Evolutionary conservation across 2,329 filamentous ascomycete genomes (phyloP).

Genomic region (Fusarium citri): DNA sequence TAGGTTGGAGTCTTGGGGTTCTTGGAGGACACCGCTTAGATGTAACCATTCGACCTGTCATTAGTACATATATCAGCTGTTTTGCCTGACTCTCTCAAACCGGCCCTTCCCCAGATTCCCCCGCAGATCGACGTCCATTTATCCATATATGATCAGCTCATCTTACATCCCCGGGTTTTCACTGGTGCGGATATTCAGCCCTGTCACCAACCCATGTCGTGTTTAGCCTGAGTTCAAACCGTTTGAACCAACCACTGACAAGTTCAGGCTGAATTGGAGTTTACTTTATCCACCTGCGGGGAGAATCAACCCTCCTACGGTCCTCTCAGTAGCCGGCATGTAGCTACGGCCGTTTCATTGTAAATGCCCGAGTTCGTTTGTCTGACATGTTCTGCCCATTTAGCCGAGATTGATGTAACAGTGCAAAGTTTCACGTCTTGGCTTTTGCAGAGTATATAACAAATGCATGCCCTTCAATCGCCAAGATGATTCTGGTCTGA

Average conservation of each 20-base stretch:
- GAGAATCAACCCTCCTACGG: background rate
- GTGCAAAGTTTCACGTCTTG: conserved; percentile 16
- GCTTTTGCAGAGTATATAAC: conserved; percentile 12
- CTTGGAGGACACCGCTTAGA: background rate
- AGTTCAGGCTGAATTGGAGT: conserved; percentile 18
- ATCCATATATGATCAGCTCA: background rate
- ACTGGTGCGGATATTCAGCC: conserved; percentile 16
- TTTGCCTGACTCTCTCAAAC: background rate
- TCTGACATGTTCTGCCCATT: background rate
- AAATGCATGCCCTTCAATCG: background rate
- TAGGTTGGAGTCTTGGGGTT: background rate
- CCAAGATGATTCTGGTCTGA: background rate
- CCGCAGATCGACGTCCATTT: conserved; percentile 18
- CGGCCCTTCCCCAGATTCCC: conserved; percentile 26
- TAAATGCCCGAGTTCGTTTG: background rate
- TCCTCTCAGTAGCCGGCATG: background rate
- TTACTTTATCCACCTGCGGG: conserved; percentile 6
- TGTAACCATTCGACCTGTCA: background rate
- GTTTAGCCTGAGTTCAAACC: conserved; percentile 25
- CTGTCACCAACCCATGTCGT: conserved; percentile 8
- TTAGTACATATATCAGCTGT: background rate
- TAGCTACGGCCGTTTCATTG: background rate
- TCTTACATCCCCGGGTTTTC: background rate
- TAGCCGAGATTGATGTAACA: conserved; percentile 18
- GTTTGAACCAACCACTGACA: background rate